Base-by-base conservation (phyloP, 495 filamentous ascomycete species). In the Aspergillus nidulans region DNA sequence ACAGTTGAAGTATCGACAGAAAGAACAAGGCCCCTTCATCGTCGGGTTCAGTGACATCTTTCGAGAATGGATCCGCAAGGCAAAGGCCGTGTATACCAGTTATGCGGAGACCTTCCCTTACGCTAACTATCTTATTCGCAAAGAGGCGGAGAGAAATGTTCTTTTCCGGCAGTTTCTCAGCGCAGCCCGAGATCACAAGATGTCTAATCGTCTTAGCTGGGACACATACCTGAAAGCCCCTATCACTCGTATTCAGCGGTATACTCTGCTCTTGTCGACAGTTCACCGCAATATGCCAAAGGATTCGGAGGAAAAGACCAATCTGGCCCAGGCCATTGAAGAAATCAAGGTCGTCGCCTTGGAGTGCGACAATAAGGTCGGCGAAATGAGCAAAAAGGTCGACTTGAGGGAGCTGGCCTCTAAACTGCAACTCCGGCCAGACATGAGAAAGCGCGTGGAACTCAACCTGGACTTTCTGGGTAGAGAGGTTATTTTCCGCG, bases 51-150 rank as follows among this genome's bases (percentile, higher is more conserved):
- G 91, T 63, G 94, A 97, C 60, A 91, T 99, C 51, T 99, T 99
- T 75, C 79, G 94, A 54, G 95, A 99, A 70, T 99, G 94, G 94
- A 95, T 99, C 60, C 82, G 94, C 47, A 97, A 97, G 70, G 94
- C 95, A 2, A 90, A 87, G 70, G 71, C 74, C 5, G 85, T 88
- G 1, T 99, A 97, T 70, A 85, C 97, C 56, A 92, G 92, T 40
- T 99, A 97, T 70, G 90, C 92, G 45, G 86, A 88, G 1, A 85
- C 83, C 0, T 97, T 91, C 53, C 92, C 94, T 0, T 81, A 88
- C 42, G 94, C 94, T 0, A 85, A 80, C 30, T 91, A 88, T 69
- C 71, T 91, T 36, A 82, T 99, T 20, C 85, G 90, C 44, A 90
- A 87, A 68, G 94, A 99, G 70, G 77, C 86, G 0, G 85, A 89